phyloP scores from a whole-genome alignment of 768 basidiomycete genomes.

The Naematelia aurantialba region DNA sequence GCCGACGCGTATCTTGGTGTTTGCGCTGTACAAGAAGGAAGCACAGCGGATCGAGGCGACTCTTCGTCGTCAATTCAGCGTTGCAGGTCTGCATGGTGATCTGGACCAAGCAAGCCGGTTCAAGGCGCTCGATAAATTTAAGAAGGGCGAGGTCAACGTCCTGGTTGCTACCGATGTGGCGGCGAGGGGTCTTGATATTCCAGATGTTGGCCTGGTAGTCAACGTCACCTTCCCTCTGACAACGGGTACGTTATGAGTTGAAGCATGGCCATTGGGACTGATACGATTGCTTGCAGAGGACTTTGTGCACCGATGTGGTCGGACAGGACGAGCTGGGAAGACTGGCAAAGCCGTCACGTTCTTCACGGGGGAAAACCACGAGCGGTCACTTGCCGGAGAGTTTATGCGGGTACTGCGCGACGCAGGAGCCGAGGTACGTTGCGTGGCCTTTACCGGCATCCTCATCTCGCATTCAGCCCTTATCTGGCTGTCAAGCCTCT shows the following conservation, averaged over 20 bases:
- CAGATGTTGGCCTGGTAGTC: slow-evolving; percentile 86
- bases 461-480: not conserved
- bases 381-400: slow-evolving; percentile 83
- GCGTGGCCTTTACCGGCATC: not conserved
- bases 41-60: slow-evolving; percentile 82
- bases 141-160: slow-evolving; percentile 70
- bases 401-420: slow-evolving; percentile 85
- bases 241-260: slow-evolving; percentile 90
- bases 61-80: slow-evolving; percentile 70
- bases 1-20: slow-evolving; percentile 74
- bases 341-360: slow-evolving; percentile 90
- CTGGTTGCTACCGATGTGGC: slow-evolving; percentile 98
- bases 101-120: slow-evolving; percentile 79
- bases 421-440: slow-evolving; percentile 60
- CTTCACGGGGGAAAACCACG: slow-evolving; percentile 89
- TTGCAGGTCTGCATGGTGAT: slow-evolving; percentile 84
- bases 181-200: slow-evolving; percentile 93
- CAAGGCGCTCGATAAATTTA: slow-evolving; percentile 81
- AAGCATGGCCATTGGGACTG: too few relatives aligned
- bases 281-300: slow-evolving; percentile 34
- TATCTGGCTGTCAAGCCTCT: not conserved
- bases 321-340: slow-evolving; percentile 77
- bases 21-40: slow-evolving; percentile 97
- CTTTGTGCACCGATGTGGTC: slow-evolving; percentile 50
- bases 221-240: slow-evolving; percentile 96